Percentiles rank a stretch among this genome's conserved stretches.
Evolutionary conservation across 2,329 filamentous ascomycete genomes (phyloP).

Genomic region (Knufia fluminis): DNA sequence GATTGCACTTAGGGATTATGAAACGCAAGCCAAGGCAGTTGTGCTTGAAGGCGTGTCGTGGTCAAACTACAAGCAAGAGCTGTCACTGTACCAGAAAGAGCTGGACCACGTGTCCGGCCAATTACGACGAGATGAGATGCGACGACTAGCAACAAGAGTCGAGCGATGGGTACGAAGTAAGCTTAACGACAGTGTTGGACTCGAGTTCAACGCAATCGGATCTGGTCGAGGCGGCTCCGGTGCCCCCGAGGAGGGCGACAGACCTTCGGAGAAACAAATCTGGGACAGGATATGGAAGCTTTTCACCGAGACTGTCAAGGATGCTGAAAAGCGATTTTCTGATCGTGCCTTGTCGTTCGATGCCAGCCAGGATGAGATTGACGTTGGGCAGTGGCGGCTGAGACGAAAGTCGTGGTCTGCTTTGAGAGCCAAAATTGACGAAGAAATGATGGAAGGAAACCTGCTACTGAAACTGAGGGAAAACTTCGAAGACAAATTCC

Average conservation of each 20-base stretch:
- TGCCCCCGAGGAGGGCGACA: conserved; percentile 68
- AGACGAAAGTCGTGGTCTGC: conserved; percentile 92
- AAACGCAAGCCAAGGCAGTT: conserved; percentile 63
- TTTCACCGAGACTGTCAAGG: conserved; percentile 71
- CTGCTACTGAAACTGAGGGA: conserved; percentile 89
- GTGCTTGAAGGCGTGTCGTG: conserved; percentile 71
- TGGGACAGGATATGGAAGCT: conserved; percentile 94
- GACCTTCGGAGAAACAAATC: conserved; percentile 70
- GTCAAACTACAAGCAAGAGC: conserved; percentile 78
- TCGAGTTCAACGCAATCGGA: conserved; percentile 94
- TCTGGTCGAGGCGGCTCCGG: conserved; percentile 75
- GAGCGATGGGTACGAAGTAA: conserved; percentile 90
- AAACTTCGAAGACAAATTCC: conserved; percentile 99
- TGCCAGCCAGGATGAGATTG: conserved; percentile 81
- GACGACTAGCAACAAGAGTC: conserved; percentile 76
- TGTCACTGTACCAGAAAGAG: conserved; percentile 75
- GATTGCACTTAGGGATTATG: conserved; percentile 64
- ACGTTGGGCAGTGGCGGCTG: conserved; percentile 84
- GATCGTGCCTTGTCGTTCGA: conserved; percentile 90
- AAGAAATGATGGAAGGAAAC: conserved; percentile 97
- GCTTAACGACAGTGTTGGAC: conserved; percentile 73
- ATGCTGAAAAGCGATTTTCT: conserved; percentile 76
- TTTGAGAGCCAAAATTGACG: conserved; percentile 80
- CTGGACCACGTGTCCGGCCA: conserved; percentile 78
- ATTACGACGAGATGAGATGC: conserved; percentile 91